Evolutionary conservation across 1,284 basidiomycete species (phyloP).

Genomic region (Termitomyces sp.): DNA sequence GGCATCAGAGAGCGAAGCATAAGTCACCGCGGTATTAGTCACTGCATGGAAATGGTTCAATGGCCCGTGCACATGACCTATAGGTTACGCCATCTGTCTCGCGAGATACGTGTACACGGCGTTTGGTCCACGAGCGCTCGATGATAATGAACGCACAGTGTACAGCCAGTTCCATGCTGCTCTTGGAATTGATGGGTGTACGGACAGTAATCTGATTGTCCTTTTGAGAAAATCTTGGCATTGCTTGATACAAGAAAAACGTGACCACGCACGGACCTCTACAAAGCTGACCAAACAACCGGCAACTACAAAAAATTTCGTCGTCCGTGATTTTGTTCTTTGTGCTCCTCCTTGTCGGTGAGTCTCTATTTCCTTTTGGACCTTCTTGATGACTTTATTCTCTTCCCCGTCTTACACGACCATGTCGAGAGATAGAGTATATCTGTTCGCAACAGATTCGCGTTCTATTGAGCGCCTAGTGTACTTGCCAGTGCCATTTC

Average conservation of each 20-base stretch:
- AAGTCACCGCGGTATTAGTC: conserved; percentile 51
- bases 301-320: neutral
- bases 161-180: conserved; percentile 93
- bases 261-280: neutral
- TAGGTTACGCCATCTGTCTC: conserved; percentile 64
- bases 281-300: conserved; percentile 3
- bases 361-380: neutral
- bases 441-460: conserved; percentile 70
- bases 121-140: neutral
- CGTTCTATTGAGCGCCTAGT: conserved; percentile 54
- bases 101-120: conserved; percentile 74
- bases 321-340: neutral
- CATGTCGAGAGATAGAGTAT: conserved; percentile 66
- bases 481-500: conserved; percentile 83
- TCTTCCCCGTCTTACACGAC: conserved; percentile 84
- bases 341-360: neutral
- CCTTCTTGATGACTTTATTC: conserved; percentile 63
- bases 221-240: conserved; percentile 60
- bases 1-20: conserved; percentile 51
- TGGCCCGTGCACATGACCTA: conserved; percentile 82
- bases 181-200: conserved; percentile 61
- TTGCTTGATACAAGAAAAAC: neutral
- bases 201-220: conserved; percentile 43
- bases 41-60: conserved; percentile 81
- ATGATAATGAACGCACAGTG: conserved; percentile 49